phyloP scores from a whole-genome alignment of 441 rosid genomes.

The Manihot esculenta region DNA sequence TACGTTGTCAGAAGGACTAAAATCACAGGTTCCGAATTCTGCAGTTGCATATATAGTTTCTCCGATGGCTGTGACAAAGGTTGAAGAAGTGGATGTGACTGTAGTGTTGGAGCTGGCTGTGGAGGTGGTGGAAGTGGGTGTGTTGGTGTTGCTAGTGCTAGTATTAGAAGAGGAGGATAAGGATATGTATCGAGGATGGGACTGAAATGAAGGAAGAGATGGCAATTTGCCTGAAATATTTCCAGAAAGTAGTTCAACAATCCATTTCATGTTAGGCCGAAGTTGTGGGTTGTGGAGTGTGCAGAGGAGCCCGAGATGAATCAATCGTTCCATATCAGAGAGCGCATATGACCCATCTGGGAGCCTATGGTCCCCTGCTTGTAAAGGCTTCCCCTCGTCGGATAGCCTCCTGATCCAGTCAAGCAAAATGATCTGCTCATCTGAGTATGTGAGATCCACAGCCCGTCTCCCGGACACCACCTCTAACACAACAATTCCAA shows the following conservation, averaged over 20 bases:
- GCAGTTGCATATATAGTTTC: slow-evolving; percentile 81
- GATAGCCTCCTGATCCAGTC: slow-evolving; percentile 78
- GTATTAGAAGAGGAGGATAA: slow-evolving; percentile 57
- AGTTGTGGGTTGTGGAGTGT: slow-evolving; percentile 61
- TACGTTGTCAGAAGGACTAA: slow-evolving; percentile 33
- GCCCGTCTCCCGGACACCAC: slow-evolving; percentile 86
- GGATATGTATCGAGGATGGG: slow-evolving; percentile 72
- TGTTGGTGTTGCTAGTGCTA: slow-evolving; percentile 42
- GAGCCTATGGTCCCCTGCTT: slow-evolving; percentile 59
- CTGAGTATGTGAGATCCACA: slow-evolving; percentile 73
- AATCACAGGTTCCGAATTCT: slow-evolving; percentile 41
- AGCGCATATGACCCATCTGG: slow-evolving; percentile 50
- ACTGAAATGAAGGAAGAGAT: slow-evolving; percentile 67
- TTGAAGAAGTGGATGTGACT: slow-evolving; percentile 40
- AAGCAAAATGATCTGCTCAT: slow-evolving; percentile 74
- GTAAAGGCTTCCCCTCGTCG: slow-evolving; percentile 55
- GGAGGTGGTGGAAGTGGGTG: slow-evolving; percentile 35
- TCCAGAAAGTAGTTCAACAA: slow-evolving; percentile 67
- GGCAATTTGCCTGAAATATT: slow-evolving; percentile 54
- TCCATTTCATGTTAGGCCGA: slow-evolving; percentile 96
- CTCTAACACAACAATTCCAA: slow-evolving; percentile 82
- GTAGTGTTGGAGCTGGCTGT: slow-evolving; percentile 41
- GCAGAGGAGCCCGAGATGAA: slow-evolving; percentile 83
- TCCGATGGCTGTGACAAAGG: slow-evolving; percentile 61
- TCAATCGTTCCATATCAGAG: slow-evolving; percentile 54